These are phyloP conservation scores for Leccinellum luteum DNA, from an alignment of 768 basidiomycete genomes.

Conservation along the genomic window DNA sequence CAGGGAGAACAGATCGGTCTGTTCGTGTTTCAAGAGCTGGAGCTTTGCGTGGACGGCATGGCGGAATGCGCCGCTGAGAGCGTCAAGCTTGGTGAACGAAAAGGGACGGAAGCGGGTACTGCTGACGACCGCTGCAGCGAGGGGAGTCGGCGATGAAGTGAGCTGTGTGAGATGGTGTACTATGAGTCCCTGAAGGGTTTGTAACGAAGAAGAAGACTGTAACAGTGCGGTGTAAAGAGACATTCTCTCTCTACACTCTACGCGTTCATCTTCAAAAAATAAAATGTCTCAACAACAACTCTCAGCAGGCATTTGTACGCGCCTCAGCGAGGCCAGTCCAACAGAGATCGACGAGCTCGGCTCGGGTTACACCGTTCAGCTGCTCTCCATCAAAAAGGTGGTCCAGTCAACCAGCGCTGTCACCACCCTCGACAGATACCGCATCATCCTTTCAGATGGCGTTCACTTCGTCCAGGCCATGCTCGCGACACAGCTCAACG, in stretches of 20 bases:
- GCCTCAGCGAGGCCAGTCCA: conserved; percentile 42
- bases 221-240: conserved; percentile 23
- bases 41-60: conserved; percentile 32
- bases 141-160: conserved; percentile 30
- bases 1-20: conserved; percentile 30
- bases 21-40: conserved; percentile 25
- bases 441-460: conserved; percentile 91
- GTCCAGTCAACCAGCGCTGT: conserved; percentile 30
- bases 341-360: conserved; percentile 29
- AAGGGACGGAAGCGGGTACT: conserved; percentile 32
- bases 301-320: conserved; percentile 53
- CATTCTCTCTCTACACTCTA: too few species aligned
- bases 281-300: conserved; percentile 51
- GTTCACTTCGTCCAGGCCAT: conserved; percentile 85
- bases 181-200: conserved; percentile 27
- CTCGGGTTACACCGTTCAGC: conserved; percentile 58
- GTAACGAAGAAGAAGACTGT: conserved; percentile 15
- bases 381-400: conserved; percentile 84
- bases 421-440: conserved; percentile 52
- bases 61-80: conserved; percentile 28
- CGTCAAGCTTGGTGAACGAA: conserved; percentile 27
- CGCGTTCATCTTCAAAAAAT: conserved; percentile 26
- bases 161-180: conserved; percentile 29
- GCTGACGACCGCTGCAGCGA: conserved; percentile 32
- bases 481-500: conserved; percentile 90